Evolutionary conservation across 306 rosid genomes (phyloP), one percentile per base, ranked within the genome.

Genomic region (Fragaria ananassa): DNA sequence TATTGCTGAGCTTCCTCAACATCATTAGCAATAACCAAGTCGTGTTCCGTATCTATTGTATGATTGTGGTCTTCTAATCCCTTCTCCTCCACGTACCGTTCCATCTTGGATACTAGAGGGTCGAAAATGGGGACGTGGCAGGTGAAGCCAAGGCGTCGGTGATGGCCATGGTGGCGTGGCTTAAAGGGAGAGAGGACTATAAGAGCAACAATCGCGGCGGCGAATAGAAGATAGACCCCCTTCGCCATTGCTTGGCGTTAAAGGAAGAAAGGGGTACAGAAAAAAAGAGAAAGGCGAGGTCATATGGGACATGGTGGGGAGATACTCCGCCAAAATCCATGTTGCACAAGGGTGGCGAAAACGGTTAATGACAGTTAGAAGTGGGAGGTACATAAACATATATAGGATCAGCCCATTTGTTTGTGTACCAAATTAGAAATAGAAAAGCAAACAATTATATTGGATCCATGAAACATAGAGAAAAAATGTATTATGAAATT

Each of bases 61-160:
- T 23, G 53, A 14, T 34, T 39, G 7, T 44, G 18, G 58, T 34
- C 46, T 23, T 19, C 25, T 4, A 14, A 15, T 44, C 53, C 75
- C 6, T 53, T 56, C 13, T 77, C 81, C 35, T 79, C 80, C 1
- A n/a, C 72, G 19, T 49, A 66, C 71, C 75, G 77, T 46, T 81
- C 81, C 8, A 86, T 67, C 63, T 83, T 76, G 0, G 58, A 47
- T 1, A 85, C 74, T 0, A 91, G 74, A 41, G 97, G 96, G 71
- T 89, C 96, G 10, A 89, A 93, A 37, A 3, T 68, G 0, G 84
- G 81, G 35, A 45, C 70, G 0, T 46, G 82, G 12, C 80, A 42
- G 15, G 58, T 67, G 84, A 70, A 81, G 17, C 98, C 95, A 0
- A 91, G 87, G 61, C 97, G 85, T 4, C 93, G 90, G 70, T 81